A percentile compares a stretch with the other conserved stretches of the same genome.
phyloP scores from a whole-genome alignment of 2,329 filamentous ascomycete species.

The Penicillium sp. region DNA sequence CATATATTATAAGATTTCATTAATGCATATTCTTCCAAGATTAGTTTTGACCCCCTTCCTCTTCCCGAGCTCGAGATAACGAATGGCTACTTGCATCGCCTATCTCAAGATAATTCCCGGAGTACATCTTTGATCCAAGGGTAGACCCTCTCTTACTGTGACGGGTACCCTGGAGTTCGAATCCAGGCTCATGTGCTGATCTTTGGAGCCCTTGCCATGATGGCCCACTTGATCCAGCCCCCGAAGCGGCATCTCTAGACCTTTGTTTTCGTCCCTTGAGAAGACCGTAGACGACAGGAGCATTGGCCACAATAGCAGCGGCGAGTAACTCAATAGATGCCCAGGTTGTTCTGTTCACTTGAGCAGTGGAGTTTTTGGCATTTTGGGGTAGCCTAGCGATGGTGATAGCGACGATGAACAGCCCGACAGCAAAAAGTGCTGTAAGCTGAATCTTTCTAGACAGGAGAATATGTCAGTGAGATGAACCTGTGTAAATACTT shows the following conservation, averaged over 20 bases:
- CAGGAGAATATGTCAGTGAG: background rate
- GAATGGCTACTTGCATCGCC: constrained; percentile 4
- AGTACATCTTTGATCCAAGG: background rate
- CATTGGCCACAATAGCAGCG: constrained; percentile 14
- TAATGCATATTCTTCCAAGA: background rate
- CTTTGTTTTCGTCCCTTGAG: constrained; percentile 6
- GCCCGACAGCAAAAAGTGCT: constrained; percentile 12
- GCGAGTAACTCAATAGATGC: constrained; percentile 15
- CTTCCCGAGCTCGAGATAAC: constrained; percentile 2
- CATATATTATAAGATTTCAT: no score
- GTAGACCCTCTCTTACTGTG: constrained; percentile 2
- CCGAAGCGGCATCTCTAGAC: constrained; percentile 11
- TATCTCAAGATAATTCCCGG: constrained; percentile 5
- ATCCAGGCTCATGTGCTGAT: constrained; percentile 1
- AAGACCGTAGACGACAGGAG: constrained; percentile 13
- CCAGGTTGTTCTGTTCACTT: constrained; percentile 17
- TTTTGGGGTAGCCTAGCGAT: constrained; percentile 16
- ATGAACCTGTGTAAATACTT: background rate
- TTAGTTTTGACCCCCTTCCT: background rate
- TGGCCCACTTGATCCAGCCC: background rate
- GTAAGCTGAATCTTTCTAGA: constrained; percentile 14
- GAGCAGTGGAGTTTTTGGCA: constrained; percentile 5
- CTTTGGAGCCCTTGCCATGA: constrained; percentile 3
- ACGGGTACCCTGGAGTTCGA: constrained; percentile 5
- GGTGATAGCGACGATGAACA: constrained; percentile 19